These are phyloP conservation scores for Dictyophora rubrovolvata DNA, from an alignment of 768 basidiomycete genomes.

Conservation along the genomic window DNA sequence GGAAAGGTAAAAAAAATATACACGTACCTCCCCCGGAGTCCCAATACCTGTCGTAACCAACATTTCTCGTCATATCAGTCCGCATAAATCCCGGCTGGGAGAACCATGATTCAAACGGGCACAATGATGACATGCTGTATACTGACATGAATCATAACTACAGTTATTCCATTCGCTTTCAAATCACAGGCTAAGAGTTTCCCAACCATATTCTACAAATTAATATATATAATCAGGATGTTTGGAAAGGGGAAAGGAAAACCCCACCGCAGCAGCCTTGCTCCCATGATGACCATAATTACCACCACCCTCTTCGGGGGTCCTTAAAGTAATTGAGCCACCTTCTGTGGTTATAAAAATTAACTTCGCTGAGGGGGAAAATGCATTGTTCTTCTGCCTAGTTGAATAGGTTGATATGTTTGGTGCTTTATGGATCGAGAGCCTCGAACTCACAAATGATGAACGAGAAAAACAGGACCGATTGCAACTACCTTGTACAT, in stretches of 20 bases:
- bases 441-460: background rate
- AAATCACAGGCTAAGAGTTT: conserved; percentile 32
- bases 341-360: conserved; percentile 37
- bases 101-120: conserved; percentile 23
- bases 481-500: conserved; percentile 39
- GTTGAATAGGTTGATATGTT: background rate
- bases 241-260: too few species aligned
- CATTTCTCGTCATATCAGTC: conserved; percentile 36
- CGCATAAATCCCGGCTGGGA: conserved; percentile 39
- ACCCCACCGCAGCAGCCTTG: conserved; percentile 28
- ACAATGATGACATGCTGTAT: background rate
- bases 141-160: conserved; percentile 36
- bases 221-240: background rate
- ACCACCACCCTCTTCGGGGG: conserved; percentile 32
- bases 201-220: conserved; percentile 32
- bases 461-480: conserved; percentile 30
- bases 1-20: background rate
- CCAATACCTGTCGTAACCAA: conserved; percentile 34
- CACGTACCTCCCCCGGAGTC: conserved; percentile 33
- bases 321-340: conserved; percentile 32
- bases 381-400: conserved; percentile 16
- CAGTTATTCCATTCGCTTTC: conserved; percentile 26
- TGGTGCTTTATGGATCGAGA: background rate
- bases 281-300: conserved; percentile 41
- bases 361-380: conserved; percentile 27